Base-by-base conservation (phyloP, 805 yeast genomes). In the Saccharomycopsis javanensis region DNA sequence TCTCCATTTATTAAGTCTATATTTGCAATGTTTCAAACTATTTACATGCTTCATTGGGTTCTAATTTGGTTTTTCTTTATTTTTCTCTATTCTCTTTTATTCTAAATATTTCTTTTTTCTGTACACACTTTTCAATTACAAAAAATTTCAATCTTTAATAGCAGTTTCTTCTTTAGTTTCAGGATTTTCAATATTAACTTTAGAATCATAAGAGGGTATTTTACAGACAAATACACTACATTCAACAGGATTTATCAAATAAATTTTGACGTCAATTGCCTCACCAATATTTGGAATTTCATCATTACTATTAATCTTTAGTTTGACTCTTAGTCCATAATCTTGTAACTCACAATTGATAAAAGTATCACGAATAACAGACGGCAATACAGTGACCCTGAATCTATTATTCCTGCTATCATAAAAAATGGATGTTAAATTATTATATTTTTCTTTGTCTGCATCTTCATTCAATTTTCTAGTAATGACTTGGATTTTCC, bases 271-370 rank as follows among this genome's bases (percentile, higher is more conserved):
- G 6, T 67, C 69, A 4, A 79, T 63, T 0, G 68, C 57, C 51
- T 76, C 79, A 1, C 83, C 83, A 37, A 79, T 72, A 11, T 64
- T 66, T 25, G 79, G 72, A 33, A 70, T 64, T 4, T 55, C 58
- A 25, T 31, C 54, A 16, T 31, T 28, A 51, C 27, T 33, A 23
- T 33, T 35, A 3, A 35, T 51, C 42, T 33, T 30, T 10, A 51
- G 33, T 7, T 42, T 42, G 15, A 42, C 48, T 20, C 48, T 42
- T 23, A 42, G 23, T 10, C 48, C 48, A 20, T 20, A 42, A n/a
- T 20, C 48, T 42, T 42, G 23, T 7, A 42, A 42, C 23, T 42
- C 48, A 42, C 48, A 42, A 20, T 42, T 42, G 48, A 42, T 25
- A 42, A 42, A 42, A 2, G 48, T 42, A 23, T 42, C 48, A 20